Percentiles rank a stretch among this genome's conserved stretches.
Conservation (phyloP, 441 rosid species). For the Isatis lusitanica region DNA sequence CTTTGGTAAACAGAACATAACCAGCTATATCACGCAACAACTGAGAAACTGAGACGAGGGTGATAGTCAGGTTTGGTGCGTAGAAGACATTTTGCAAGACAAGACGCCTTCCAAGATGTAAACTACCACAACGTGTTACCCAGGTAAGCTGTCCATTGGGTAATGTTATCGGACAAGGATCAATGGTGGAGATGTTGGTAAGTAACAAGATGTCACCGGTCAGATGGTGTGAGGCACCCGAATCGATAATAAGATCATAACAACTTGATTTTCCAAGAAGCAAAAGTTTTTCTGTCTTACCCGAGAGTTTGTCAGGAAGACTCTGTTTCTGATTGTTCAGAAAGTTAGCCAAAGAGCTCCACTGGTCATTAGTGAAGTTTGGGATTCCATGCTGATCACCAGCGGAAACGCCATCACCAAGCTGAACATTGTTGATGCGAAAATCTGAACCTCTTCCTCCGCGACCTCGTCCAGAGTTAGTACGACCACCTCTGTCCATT, state of each 20-base stretch:
- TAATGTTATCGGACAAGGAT: background rate
- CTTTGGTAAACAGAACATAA: background rate
- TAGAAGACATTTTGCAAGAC: background rate
- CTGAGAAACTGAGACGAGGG: background rate
- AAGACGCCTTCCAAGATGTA: background rate
- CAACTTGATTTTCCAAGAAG: too few relatives aligned
- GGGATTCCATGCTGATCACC: too few relatives aligned
- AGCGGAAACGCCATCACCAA: too few relatives aligned
- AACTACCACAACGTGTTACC: background rate
- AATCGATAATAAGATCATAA: background rate
- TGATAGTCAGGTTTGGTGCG: background rate
- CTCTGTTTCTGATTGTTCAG: too few relatives aligned
- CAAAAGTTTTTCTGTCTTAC: too few relatives aligned
- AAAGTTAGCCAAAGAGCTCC: too few relatives aligned
- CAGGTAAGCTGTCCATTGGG: background rate
- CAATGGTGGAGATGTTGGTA: background rate
- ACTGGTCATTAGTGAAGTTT: too few relatives aligned
- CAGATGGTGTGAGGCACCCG: background rate
- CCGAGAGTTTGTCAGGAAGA: too few relatives aligned
- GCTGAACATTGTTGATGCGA: too few relatives aligned
- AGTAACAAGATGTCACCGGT: background rate
- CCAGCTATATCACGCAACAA: background rate
- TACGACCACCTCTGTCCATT: too few relatives aligned
- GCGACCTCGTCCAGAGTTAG: too few relatives aligned
- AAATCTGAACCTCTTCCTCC: too few relatives aligned